Conservation (phyloP, 176 grass and related monocot genomes). For the Carex scoparia region DNA sequence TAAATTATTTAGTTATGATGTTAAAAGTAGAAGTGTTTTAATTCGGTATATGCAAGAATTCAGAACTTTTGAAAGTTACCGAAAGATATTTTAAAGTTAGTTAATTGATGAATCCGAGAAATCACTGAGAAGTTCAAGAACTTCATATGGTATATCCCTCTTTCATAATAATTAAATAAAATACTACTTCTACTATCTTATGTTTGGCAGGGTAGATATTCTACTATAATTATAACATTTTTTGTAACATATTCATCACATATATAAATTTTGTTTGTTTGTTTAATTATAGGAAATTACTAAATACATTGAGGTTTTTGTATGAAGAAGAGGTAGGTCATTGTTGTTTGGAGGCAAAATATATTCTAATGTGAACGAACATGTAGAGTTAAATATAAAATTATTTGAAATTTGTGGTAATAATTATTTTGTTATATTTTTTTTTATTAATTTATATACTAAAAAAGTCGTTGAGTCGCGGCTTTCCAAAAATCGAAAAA, state of each 20-base stretch:
- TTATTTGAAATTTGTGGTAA: neutral
- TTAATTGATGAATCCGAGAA: neutral
- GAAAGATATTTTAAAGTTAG: neutral
- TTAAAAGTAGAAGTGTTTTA: neutral
- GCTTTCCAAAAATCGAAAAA: no score
- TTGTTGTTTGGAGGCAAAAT: neutral
- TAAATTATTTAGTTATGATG: neutral
- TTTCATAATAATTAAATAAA: no score
- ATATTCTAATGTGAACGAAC: neutral
- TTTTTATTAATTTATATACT: no score
- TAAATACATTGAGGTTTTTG: neutral
- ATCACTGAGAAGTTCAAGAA: no score
- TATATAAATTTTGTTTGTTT: neutral
- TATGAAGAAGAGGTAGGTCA: neutral
- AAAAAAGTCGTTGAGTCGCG: no score
- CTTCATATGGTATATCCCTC: no score
- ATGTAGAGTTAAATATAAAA: neutral
- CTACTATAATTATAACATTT: no score
- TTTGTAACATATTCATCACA: no score
- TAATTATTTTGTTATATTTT: neutral
- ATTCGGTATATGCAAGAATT: neutral
- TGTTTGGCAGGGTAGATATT: no score
- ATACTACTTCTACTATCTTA: no score
- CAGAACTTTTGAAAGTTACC: neutral
- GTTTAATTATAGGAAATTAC: neutral